These are phyloP conservation scores for Phtheirospermum japonicum DNA, from an alignment of 257 asterid species.

Conservation along the genomic window DNA sequence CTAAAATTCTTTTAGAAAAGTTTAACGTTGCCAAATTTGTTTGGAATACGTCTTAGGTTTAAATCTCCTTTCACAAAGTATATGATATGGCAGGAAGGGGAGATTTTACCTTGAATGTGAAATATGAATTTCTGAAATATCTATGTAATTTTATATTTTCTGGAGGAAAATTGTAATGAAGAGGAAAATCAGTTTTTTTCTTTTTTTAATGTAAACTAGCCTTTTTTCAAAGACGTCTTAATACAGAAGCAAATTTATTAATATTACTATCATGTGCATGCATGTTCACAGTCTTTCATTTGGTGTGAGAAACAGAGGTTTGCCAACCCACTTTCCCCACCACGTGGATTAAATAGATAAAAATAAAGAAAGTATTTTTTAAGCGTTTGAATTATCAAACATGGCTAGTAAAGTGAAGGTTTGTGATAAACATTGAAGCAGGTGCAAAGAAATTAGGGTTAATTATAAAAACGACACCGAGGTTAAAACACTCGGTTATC, in stretches of 20 bases:
- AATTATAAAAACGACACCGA: too few relatives aligned
- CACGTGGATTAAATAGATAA: neutral
- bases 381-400: neutral
- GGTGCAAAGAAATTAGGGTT: neutral
- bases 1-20: conserved; percentile 46
- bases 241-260: too few relatives aligned
- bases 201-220: neutral
- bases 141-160: conserved; percentile 3
- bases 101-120: neutral
- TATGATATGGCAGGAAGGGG: neutral
- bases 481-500: too few relatives aligned
- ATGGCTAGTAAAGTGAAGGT: neutral
- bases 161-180: neutral
- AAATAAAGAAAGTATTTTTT: too few relatives aligned
- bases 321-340: neutral
- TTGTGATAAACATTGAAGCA: too few relatives aligned
- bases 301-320: neutral
- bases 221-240: neutral
- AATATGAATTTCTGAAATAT: neutral
- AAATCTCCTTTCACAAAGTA: conserved; percentile 5
- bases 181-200: neutral
- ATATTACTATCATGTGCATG: neutral
- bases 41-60: conserved; percentile 15
- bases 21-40: neutral
- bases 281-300: neutral